phyloP scores from a whole-genome alignment of 2,329 filamentous ascomycete genomes.

The Helotiales sp. region DNA sequence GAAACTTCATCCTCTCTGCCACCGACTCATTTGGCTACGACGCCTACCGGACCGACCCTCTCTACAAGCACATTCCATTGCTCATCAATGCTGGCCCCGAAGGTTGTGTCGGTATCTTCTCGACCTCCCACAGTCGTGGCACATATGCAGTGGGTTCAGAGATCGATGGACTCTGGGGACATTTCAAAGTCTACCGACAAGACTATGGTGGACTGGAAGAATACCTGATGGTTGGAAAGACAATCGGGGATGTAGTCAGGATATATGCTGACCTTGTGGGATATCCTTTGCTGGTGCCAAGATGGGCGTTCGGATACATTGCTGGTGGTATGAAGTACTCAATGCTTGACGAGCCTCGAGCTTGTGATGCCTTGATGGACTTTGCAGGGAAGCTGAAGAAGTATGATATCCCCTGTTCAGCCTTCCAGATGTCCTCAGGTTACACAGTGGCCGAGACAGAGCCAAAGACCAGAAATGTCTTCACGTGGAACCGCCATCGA shows the following conservation, averaged over 20 bases:
- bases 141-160: constrained; percentile 68
- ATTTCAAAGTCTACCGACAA: constrained; percentile 73
- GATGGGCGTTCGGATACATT: constrained; percentile 74
- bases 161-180: constrained; percentile 75
- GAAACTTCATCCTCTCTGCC: constrained; percentile 65
- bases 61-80: constrained; percentile 76
- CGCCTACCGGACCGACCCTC: constrained; percentile 66
- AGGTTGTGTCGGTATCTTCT: constrained; percentile 68
- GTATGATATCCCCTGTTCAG: constrained; percentile 54
- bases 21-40: constrained; percentile 76
- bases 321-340: constrained; percentile 66
- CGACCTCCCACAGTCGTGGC: constrained; percentile 63
- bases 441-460: constrained; percentile 68
- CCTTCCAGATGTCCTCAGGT: constrained; percentile 46
- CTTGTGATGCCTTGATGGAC: constrained; percentile 45
- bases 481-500: constrained; percentile 69
- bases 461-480: constrained; percentile 71
- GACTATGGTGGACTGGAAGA: constrained; percentile 72
- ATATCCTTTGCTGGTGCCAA: constrained; percentile 65
- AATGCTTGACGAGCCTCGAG: constrained; percentile 55
- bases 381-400: constrained; percentile 32
- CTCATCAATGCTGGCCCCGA: constrained; percentile 66
- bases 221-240: constrained; percentile 67
- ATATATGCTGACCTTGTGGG: constrained; percentile 68
- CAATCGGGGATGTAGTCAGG: constrained; percentile 63